A percentile compares a stretch with the other conserved stretches of the same genome.
Conservation (phyloP, 306 rosid genomes). For the Lupinus albus region DNA sequence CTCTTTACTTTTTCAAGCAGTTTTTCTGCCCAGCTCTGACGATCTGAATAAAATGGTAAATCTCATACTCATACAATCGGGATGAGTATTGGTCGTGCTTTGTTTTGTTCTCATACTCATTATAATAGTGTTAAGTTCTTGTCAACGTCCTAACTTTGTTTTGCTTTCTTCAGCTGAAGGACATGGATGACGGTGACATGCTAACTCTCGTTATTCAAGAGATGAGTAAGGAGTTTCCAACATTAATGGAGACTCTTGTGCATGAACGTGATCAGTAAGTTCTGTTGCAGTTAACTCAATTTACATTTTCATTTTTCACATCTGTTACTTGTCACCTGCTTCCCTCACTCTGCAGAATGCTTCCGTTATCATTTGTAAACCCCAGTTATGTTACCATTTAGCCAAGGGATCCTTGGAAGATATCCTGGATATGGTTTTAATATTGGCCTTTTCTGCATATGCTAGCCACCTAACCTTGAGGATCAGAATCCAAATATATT, state of each 20-base stretch:
- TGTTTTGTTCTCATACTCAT: too few relatives aligned
- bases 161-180: slow-evolving; percentile 73
- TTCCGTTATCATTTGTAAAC: slow-evolving; percentile 19
- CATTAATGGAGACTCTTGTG: slow-evolving; percentile 93
- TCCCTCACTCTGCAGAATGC: slow-evolving; percentile 25
- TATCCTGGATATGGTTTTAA: slow-evolving; percentile 29
- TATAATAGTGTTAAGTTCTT: slow-evolving; percentile 20
- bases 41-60: slow-evolving; percentile 81
- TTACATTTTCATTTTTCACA: slow-evolving; percentile 26
- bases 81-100: slow-evolving; percentile 22
- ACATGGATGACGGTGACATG: slow-evolving; percentile 88
- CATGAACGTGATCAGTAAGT: slow-evolving; percentile 92
- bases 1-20: slow-evolving; percentile 72
- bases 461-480: not conserved
- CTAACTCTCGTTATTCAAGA: slow-evolving; percentile 88
- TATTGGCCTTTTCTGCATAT: slow-evolving; percentile 21
- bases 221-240: slow-evolving; percentile 89
- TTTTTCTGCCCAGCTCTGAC: slow-evolving; percentile 78
- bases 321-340: slow-evolving; percentile 19
- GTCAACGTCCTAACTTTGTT: slow-evolving; percentile 37
- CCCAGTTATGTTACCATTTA: slow-evolving; percentile 20
- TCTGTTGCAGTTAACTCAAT: slow-evolving; percentile 34
- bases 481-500: slow-evolving; percentile 14
- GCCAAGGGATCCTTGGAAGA: slow-evolving; percentile 16
- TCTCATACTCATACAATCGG: slow-evolving; percentile 27